Percentiles rank a stretch among this genome's conserved stretches.
These are phyloP conservation scores for Xylariales sp. DNA, from an alignment of 2,329 filamentous ascomycete species.

Conservation along the genomic window DNA sequence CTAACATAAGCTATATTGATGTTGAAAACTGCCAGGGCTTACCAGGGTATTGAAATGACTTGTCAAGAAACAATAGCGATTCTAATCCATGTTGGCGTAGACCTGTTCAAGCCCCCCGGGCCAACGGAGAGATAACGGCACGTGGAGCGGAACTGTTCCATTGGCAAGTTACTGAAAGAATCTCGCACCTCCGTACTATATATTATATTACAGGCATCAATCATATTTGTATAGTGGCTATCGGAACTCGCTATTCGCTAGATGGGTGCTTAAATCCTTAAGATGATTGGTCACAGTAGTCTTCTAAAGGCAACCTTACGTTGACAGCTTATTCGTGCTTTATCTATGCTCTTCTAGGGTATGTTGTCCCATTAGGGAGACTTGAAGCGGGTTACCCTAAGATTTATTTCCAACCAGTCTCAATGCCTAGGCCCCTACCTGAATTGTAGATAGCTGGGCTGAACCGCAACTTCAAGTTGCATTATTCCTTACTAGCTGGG, in stretches of 20 bases:
- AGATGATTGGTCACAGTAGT: not conserved
- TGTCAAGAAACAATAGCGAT: too few species aligned
- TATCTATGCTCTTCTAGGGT: slow-evolving; percentile 4
- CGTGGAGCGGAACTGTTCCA: not conserved
- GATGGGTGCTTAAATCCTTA: not conserved
- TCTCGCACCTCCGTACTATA: too few species aligned
- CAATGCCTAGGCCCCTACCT: too few species aligned
- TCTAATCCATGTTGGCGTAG: too few species aligned
- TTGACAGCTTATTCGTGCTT: not conserved
- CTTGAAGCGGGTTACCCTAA: not conserved
- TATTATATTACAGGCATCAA: too few species aligned
- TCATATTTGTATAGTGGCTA: too few species aligned
- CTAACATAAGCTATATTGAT: not conserved
- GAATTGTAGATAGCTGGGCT: not conserved
- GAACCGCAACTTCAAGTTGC: not conserved
- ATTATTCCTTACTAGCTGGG: not conserved
- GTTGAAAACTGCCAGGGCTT: too few species aligned
- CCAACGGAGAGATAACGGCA: not conserved
- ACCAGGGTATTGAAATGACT: not conserved
- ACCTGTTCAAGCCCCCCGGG: not conserved
- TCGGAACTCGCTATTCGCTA: not conserved
- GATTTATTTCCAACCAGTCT: too few species aligned
- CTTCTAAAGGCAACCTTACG: not conserved
- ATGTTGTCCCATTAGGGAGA: slow-evolving; percentile 7
- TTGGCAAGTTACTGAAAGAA: not conserved